Percentiles rank a stretch among this genome's conserved stretches.
Conservation (phyloP, 139 green algal genomes). For the Coccomyxa sp. region DNA sequence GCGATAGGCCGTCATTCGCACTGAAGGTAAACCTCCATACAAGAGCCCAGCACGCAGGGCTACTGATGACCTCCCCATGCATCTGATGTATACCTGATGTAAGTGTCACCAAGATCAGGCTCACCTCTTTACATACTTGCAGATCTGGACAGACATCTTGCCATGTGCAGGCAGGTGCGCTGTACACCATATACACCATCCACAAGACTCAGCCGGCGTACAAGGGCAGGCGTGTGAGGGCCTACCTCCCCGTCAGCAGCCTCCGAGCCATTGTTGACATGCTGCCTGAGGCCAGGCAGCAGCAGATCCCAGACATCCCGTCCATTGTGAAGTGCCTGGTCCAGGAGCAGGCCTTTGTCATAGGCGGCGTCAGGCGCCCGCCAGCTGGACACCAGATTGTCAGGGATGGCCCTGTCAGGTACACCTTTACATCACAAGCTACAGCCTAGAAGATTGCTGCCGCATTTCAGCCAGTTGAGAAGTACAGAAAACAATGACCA, state of each 20-base stretch:
- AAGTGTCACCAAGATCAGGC: too few species aligned
- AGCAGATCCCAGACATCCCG: background rate
- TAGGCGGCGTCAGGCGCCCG: background rate
- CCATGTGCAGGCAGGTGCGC: background rate
- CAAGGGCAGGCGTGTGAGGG: background rate
- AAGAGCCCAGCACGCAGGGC: too few species aligned
- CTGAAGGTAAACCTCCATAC: too few species aligned
- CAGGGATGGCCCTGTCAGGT: background rate
- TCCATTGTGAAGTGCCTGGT: background rate
- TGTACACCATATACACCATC: constrained; percentile 3
- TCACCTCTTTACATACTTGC: too few species aligned
- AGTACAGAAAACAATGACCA: background rate
- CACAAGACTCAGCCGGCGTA: background rate
- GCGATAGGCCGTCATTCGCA: too few species aligned
- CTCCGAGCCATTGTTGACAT: background rate
- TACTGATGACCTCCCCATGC: too few species aligned
- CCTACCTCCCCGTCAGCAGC: background rate
- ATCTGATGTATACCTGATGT: too few species aligned
- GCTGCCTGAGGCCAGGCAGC: background rate
- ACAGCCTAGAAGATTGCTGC: background rate
- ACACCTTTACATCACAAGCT: background rate
- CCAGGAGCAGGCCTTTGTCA: background rate
- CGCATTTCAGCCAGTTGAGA: background rate
- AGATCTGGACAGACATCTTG: too few species aligned
- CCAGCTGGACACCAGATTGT: background rate